Evolutionary conservation across 2,329 filamentous ascomycete species (phyloP).

Genomic region (Fusarium marasasianum): DNA sequence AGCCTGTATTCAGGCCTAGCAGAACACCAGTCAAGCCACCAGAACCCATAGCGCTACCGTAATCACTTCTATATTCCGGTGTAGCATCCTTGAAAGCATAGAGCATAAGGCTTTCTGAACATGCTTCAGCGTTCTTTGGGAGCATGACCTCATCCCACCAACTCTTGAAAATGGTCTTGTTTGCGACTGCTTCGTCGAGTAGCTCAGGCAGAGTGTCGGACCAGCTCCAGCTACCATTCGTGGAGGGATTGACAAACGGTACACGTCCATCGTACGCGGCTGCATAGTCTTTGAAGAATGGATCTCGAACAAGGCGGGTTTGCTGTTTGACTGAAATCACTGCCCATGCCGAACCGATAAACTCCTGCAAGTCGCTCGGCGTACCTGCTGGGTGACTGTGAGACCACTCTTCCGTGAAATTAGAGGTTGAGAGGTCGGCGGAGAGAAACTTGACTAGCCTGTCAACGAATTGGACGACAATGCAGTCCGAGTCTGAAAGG

Average conservation of each 20-base stretch:
- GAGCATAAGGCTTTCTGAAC: not conserved
- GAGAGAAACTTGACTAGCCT: not conserved
- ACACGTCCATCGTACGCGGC: not conserved
- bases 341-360: not conserved
- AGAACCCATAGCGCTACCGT: not conserved
- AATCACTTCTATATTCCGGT: not conserved
- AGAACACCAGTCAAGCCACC: not conserved
- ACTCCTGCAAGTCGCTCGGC: not conserved
- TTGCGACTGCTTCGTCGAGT: not conserved
- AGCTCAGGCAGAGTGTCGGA: rapidly evolving
- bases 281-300: not conserved
- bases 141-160: not conserved
- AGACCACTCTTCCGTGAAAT: not conserved
- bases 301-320: not conserved
- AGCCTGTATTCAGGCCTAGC: not conserved
- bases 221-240: not conserved
- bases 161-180: not conserved
- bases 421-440: not conserved
- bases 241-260: not conserved
- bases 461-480: not conserved
- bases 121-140: not conserved
- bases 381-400: not conserved
- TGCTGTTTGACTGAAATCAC: not conserved
- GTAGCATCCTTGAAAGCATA: not conserved
- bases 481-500: not conserved